These are phyloP conservation scores for Neurospora hispaniola DNA, from an alignment of 495 filamentous ascomycete species.

Conservation along the genomic window DNA sequence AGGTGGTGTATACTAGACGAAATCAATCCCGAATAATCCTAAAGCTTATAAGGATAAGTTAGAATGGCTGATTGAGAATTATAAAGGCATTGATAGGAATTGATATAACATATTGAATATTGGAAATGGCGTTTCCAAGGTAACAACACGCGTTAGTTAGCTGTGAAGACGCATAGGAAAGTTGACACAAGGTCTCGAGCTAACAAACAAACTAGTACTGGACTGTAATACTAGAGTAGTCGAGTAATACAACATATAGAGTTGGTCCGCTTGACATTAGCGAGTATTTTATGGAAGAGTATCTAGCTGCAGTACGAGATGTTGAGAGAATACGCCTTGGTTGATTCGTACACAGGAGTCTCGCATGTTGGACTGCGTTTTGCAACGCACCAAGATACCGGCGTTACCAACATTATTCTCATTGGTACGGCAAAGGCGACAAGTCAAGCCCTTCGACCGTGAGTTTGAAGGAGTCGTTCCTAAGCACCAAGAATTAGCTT, in stretches of 20 bases:
- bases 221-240: not conserved
- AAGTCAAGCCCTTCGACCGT: conserved; percentile 64
- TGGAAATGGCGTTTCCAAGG: too few species aligned
- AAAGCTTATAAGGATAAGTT: too few species aligned
- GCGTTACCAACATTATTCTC: not conserved
- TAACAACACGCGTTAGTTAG: too few species aligned
- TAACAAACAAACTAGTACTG: too few species aligned
- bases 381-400: not conserved
- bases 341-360: not conserved
- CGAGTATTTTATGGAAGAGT: not conserved
- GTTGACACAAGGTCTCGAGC: too few species aligned
- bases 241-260: not conserved
- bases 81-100: too few species aligned
- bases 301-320: not conserved
- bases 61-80: too few species aligned
- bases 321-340: not conserved
- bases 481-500: conserved; percentile 4
- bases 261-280: not conserved
- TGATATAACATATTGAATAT: too few species aligned
- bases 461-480: conserved; percentile 73
- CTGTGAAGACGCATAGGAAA: too few species aligned
- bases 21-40: too few species aligned
- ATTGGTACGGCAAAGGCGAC: conserved; percentile 53
- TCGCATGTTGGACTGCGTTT: not conserved
- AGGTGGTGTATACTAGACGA: too few species aligned